Conservation (phyloP, 495 filamentous ascomycete species). For the Daldinia decipiens region DNA sequence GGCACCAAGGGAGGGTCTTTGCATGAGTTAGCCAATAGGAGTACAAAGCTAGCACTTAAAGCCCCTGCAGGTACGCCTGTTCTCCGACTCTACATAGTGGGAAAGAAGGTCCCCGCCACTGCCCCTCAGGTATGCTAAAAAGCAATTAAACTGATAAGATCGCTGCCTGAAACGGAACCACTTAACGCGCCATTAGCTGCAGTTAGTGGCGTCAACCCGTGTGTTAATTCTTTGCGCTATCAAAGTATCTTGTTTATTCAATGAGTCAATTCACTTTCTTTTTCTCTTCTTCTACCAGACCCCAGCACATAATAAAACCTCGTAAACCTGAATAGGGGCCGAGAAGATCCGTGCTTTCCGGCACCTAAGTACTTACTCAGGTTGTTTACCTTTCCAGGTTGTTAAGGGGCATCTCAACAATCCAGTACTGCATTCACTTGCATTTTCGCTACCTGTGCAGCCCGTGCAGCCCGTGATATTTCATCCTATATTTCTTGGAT, state of each 20-base stretch:
- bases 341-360: not conserved
- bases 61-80: constrained; percentile 9
- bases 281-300: not conserved
- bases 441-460: not conserved
- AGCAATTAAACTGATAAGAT: constrained; percentile 37
- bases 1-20: not conserved
- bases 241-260: not conserved
- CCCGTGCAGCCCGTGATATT: no score
- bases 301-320: not conserved
- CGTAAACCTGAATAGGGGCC: not conserved
- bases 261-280: constrained; percentile 1
- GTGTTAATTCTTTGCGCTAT: not conserved
- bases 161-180: constrained; percentile 30
- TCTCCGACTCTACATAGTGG: constrained; percentile 13
- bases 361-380: not conserved
- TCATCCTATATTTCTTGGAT: not conserved
- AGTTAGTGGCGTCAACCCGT: not conserved
- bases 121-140: constrained; percentile 32
- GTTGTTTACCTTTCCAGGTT: not conserved
- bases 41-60: constrained; percentile 14
- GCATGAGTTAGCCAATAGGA: constrained; percentile 14
- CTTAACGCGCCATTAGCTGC: constrained; percentile 34
- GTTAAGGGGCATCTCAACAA: not conserved
- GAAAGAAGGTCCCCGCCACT: constrained; percentile 11
- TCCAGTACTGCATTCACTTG: not conserved